These are phyloP conservation scores for Entelexis sorbosivorans DNA, from an alignment of 1,139 yeast genomes.

Conservation along the genomic window DNA sequence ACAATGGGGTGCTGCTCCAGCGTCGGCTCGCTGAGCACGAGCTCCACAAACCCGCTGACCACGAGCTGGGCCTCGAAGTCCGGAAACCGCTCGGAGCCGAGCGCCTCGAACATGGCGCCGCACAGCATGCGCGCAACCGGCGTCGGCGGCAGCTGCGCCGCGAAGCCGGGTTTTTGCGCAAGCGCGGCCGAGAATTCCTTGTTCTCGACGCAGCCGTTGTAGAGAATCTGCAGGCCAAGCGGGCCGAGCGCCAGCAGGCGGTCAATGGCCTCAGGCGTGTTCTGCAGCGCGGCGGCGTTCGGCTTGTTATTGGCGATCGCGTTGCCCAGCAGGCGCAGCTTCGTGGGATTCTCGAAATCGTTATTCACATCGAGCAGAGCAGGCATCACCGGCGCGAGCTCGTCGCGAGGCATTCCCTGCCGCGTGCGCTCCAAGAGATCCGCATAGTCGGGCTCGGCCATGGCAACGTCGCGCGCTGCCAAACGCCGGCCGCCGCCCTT, in stretches of 20 bases:
- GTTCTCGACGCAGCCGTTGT: constrained; percentile 17
- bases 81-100: constrained; percentile 1
- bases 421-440: constrained; percentile 19
- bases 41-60: constrained; percentile 18
- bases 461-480: neutral
- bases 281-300: constrained; percentile 7
- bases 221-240: constrained; percentile 16
- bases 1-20: constrained; percentile 16
- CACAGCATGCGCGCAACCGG: constrained; percentile 2
- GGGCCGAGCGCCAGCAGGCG: constrained; percentile 13
- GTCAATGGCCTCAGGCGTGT: constrained; percentile 11
- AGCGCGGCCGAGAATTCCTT: constrained; percentile 10
- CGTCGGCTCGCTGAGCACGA: constrained; percentile 14
- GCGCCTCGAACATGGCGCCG: constrained; percentile 11
- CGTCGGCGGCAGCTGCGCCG: constrained; percentile 1
- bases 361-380: constrained; percentile 9
- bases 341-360: constrained; percentile 15
- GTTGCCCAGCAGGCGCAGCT: constrained; percentile 23
- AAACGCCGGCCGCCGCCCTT: neutral
- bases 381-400: constrained; percentile 13
- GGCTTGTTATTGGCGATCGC: constrained; percentile 17
- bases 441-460: constrained; percentile 10
- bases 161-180: neutral
- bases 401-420: constrained; percentile 8
- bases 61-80: constrained; percentile 8